Conservation (phyloP, 306 rosid species). For the Cucurbita ficifolia region DNA sequence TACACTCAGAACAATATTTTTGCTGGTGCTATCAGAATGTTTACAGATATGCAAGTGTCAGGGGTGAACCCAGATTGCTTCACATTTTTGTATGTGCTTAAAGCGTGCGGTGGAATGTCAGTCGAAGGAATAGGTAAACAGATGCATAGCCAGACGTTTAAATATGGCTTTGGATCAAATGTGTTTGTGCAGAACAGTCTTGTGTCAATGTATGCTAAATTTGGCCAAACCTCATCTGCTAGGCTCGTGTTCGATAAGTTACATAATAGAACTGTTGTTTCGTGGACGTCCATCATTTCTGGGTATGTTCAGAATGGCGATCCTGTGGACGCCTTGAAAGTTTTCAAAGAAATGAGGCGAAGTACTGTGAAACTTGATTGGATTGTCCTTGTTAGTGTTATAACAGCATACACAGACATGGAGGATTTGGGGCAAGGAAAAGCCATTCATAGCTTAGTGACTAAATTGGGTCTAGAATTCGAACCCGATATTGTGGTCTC, state of each 20-base stretch:
- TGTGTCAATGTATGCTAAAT: slow-evolving; percentile 9
- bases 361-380: slow-evolving; percentile 8
- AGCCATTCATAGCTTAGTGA: slow-evolving; percentile 1
- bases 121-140: neutral
- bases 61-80: slow-evolving; percentile 1
- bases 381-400: slow-evolving; percentile 6
- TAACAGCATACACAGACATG: slow-evolving; percentile 6
- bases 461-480: slow-evolving; percentile 5
- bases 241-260: slow-evolving; percentile 6
- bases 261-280: slow-evolving; percentile 1
- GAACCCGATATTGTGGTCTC: slow-evolving; percentile 4
- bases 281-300: slow-evolving; percentile 10
- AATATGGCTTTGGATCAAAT: slow-evolving; percentile 2
- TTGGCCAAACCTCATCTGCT: slow-evolving; percentile 1
- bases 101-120: slow-evolving; percentile 1
- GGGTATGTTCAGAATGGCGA: slow-evolving; percentile 11
- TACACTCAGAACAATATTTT: neutral
- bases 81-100: slow-evolving; percentile 7
- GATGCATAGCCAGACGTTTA: slow-evolving; percentile 7
- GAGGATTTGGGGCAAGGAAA: slow-evolving; percentile 6
- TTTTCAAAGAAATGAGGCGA: slow-evolving; percentile 8
- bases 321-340: slow-evolving; percentile 8
- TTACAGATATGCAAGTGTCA: neutral
- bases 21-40: slow-evolving; percentile 3
- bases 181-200: slow-evolving; percentile 10